Evolutionary conservation across 169 alveolate genomes (phyloP).

Genomic region (Pseudocohnilembus persalinus): DNA sequence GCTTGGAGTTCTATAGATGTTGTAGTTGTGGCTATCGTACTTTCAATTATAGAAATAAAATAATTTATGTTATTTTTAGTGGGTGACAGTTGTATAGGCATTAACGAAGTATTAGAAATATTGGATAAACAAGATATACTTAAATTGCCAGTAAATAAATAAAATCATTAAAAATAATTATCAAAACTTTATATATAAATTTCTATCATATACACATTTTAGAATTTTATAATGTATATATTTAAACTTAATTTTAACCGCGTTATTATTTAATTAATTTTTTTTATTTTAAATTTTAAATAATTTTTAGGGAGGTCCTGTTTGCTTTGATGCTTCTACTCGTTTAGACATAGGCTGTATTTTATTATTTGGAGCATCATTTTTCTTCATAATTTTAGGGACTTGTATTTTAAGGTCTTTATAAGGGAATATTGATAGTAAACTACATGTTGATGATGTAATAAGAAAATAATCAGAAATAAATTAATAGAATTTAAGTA

Average conservation of each 20-base stretch:
- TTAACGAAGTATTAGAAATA: not conserved
- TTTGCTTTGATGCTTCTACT: not conserved
- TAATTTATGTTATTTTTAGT: constrained; percentile 43
- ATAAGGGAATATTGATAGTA: not conserved
- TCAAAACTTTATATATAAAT: too few species aligned
- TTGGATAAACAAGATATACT: not conserved
- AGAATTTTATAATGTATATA: too few species aligned
- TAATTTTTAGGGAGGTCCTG: not conserved
- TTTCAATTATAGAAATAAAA: constrained; percentile 33
- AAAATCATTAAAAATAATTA: too few species aligned
- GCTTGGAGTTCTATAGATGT: constrained; percentile 52
- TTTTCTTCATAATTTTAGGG: not conserved
- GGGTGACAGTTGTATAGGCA: constrained; percentile 46
- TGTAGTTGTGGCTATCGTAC: constrained; percentile 36
- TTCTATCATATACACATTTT: too few species aligned
- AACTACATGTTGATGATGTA: not conserved
- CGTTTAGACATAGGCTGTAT: not conserved
- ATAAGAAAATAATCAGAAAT: too few species aligned
- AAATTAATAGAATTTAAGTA: too few species aligned
- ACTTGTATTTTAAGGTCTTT: not conserved
- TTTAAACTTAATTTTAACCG: too few species aligned
- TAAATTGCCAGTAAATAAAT: not conserved
- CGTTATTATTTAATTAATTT: not conserved
- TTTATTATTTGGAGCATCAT: not conserved
- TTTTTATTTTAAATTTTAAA: too few species aligned